A percentile compares a stretch with the other conserved stretches of the same genome.
Evolutionary conservation across 345 rosid genomes (phyloP).

Genomic region (Eucalyptus marginata): DNA sequence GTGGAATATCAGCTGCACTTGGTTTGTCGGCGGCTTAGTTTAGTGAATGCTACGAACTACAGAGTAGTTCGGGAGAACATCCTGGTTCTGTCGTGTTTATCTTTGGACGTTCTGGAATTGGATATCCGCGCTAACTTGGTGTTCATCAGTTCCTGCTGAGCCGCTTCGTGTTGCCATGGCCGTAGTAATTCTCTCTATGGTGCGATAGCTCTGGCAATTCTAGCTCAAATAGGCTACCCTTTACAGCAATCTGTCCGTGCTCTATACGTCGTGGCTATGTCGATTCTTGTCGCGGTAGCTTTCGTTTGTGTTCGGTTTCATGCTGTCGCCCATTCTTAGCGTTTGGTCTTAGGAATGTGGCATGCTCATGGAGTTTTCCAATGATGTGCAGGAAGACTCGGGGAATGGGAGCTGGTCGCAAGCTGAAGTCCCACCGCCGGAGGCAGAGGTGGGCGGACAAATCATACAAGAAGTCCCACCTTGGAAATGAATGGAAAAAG

Average conservation of each 20-base stretch:
- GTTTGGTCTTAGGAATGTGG: not conserved
- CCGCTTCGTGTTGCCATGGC: not conserved
- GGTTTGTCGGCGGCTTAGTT: not conserved
- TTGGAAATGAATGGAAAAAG: conserved; percentile 69
- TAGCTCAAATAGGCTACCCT: not conserved
- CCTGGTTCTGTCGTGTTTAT: not conserved
- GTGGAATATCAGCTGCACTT: not conserved
- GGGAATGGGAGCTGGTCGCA: conserved; percentile 68
- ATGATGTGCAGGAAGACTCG: conserved; percentile 42
- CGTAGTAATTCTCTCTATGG: not conserved
- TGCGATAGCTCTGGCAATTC: not conserved
- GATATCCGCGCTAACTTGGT: not conserved
- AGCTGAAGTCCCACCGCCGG: conserved; percentile 40
- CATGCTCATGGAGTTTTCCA: not conserved
- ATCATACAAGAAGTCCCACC: conserved; percentile 53
- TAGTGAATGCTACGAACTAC: not conserved
- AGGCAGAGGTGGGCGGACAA: conserved; percentile 69
- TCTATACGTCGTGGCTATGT: not conserved
- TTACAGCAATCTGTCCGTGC: not conserved
- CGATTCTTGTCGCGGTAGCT: not conserved
- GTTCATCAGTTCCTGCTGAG: not conserved
- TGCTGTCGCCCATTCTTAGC: not conserved
- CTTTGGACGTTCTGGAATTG: not conserved
- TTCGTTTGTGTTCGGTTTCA: not conserved
- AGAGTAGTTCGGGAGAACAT: not conserved